A percentile compares a stretch with the other conserved stretches of the same genome.
Evolutionary conservation across 1,139 yeast species (phyloP).

Genomic region (Geotrichum citri-aurantii): DNA sequence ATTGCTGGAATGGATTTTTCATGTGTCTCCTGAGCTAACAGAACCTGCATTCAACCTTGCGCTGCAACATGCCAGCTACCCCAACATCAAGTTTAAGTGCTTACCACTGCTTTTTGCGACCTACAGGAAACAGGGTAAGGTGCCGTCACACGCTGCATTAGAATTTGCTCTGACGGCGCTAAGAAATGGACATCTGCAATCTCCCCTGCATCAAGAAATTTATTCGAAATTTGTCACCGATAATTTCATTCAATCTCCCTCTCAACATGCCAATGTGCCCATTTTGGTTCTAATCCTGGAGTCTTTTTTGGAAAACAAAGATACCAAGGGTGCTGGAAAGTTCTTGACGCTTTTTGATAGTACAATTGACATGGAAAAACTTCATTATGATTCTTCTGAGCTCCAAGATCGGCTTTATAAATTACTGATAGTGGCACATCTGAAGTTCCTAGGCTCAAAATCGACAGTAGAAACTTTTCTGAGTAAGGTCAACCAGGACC

Average conservation of each 20-base stretch:
- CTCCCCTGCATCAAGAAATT: background rate
- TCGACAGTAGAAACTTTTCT: constrained; percentile 1
- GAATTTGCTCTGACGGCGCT: constrained; percentile 7
- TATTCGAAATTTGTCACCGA: constrained; percentile 5
- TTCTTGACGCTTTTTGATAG: constrained; percentile 11
- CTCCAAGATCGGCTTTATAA: constrained; percentile 3
- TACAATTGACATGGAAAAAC: background rate
- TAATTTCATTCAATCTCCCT: constrained; percentile 2
- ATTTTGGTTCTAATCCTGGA: constrained; percentile 3
- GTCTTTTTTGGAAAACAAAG: constrained; percentile 1
- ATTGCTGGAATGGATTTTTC: constrained; percentile 15
- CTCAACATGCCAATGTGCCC: constrained; percentile 8
- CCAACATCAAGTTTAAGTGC: constrained; percentile 11
- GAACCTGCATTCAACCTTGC: constrained; percentile 10
- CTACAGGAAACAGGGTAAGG: background rate
- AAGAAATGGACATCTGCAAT: background rate
- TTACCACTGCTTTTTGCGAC: constrained; percentile 14
- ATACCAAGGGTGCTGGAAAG: constrained; percentile 1
- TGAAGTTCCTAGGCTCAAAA: constrained; percentile 3
- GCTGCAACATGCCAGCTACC: constrained; percentile 2
- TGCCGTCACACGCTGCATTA: constrained; percentile 12
- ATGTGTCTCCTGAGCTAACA: constrained; percentile 3
- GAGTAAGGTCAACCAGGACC: background rate
- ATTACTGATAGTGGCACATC: constrained; percentile 5
- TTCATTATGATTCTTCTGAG: background rate